phyloP scores from a whole-genome alignment of 768 basidiomycete genomes.

The Termitomyces sp. region DNA sequence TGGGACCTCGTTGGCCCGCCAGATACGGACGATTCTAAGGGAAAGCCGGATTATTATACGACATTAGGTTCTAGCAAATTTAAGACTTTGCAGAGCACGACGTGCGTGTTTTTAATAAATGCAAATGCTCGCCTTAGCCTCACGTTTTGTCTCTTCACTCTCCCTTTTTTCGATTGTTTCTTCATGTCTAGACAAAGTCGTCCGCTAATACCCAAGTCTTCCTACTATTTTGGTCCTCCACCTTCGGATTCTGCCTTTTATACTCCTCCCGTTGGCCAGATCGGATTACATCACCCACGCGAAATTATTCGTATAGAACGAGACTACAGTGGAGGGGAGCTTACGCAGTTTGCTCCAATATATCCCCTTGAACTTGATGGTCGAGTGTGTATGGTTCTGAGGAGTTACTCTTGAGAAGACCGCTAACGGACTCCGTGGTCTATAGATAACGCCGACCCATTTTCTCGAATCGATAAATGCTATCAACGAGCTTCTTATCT shows the following conservation, averaged over 20 bases:
- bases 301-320: conserved; percentile 90
- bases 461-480: conserved; percentile 88
- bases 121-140: conserved; percentile 5
- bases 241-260: conserved; percentile 75
- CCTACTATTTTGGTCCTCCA: conserved; percentile 83
- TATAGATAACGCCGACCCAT: conserved; percentile 83
- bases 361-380: conserved; percentile 93
- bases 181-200: conserved; percentile 27
- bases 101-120: conserved; percentile 29
- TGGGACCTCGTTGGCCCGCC: conserved; percentile 62
- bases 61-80: conserved; percentile 38
- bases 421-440: conserved; percentile 3
- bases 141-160: conserved; percentile 3
- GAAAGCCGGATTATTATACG: conserved; percentile 36
- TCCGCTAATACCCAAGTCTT: conserved; percentile 65
- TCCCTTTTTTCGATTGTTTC: neutral
- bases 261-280: conserved; percentile 73
- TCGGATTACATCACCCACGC: conserved; percentile 86
- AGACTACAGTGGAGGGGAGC: conserved; percentile 88
- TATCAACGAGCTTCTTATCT: conserved; percentile 84
- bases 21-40: conserved; percentile 30
- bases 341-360: conserved; percentile 83
- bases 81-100: conserved; percentile 33
- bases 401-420: neutral
- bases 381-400: conserved; percentile 52